Evolutionary conservation across 257 asterid genomes (phyloP).

Genomic region (Gentiana dahurica): DNA sequence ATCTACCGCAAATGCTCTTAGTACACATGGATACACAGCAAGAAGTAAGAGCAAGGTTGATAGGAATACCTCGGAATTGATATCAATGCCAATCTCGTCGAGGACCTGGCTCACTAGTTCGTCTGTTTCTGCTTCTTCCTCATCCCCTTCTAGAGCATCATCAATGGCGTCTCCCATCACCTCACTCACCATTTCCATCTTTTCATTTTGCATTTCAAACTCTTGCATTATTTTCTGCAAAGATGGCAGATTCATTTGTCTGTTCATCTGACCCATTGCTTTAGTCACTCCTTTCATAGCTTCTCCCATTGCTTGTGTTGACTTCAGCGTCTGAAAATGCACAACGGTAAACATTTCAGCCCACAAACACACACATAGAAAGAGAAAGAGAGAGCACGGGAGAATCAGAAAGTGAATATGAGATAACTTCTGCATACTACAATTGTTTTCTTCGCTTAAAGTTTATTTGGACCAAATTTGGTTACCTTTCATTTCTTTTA

Average conservation of each 20-base stretch:
- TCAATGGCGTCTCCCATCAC: conserved; percentile 98
- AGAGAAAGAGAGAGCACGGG: too few species aligned
- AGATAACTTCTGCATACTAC: too few species aligned
- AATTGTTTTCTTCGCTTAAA: too few species aligned
- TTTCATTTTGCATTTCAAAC: conserved; percentile 91
- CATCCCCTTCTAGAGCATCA: conserved; percentile 98
- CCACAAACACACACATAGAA: too few species aligned
- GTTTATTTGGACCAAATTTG: too few species aligned
- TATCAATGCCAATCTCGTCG: conserved; percentile 91
- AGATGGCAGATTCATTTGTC: conserved; percentile 97
- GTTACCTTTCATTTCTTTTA: too few species aligned
- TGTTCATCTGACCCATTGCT: conserved; percentile 99
- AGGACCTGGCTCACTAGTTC: conserved; percentile 94
- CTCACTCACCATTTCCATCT: conserved; percentile 90
- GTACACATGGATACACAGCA: not conserved
- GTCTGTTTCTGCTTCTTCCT: conserved; percentile 97
- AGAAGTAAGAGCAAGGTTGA: not conserved
- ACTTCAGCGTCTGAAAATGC: conserved; percentile 65
- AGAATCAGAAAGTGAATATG: too few species aligned
- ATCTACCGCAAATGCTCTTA: not conserved
- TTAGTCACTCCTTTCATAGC: conserved; percentile 99
- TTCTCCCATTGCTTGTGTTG: conserved; percentile 99
- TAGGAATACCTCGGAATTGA: conserved; percentile 68
- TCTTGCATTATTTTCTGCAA: conserved; percentile 98
- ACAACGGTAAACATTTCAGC: not conserved